Percentiles rank a stretch among this genome's conserved stretches.
These are phyloP conservation scores for Ramularia endophylla DNA, from an alignment of 2,329 filamentous ascomycete species.

Conservation along the genomic window DNA sequence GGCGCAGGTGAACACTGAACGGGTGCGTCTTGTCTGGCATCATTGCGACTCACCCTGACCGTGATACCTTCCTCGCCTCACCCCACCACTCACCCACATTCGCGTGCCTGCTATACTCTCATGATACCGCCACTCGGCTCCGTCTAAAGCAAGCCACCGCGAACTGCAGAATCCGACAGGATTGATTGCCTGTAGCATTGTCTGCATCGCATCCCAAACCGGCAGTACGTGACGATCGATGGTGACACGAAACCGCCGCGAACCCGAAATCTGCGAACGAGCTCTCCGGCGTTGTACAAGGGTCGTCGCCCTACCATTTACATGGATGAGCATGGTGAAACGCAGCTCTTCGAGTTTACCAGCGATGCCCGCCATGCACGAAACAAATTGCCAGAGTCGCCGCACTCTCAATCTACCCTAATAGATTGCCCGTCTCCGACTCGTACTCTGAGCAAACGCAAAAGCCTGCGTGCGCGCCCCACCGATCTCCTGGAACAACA, in stretches of 20 bases:
- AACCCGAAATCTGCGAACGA: slow-evolving; percentile 15
- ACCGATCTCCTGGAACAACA: slow-evolving; percentile 13
- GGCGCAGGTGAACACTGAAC: no score
- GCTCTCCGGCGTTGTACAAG: slow-evolving; percentile 16
- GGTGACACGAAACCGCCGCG: slow-evolving; percentile 7
- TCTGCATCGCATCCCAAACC: slow-evolving; percentile 1
- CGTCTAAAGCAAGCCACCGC: slow-evolving; percentile 5
- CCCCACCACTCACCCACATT: slow-evolving; percentile 1
- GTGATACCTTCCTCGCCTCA: not conserved
- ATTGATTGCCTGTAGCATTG: not conserved
- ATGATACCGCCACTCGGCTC: slow-evolving; percentile 3
- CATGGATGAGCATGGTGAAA: slow-evolving; percentile 17
- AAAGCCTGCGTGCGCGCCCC: slow-evolving; percentile 17
- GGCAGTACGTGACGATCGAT: slow-evolving; percentile 4
- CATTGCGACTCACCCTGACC: no score
- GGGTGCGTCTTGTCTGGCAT: no score
- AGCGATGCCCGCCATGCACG: slow-evolving; percentile 11
- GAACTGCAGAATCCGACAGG: not conserved
- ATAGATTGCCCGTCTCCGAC: slow-evolving; percentile 3
- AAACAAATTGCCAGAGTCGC: slow-evolving; percentile 13
- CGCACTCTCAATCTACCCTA: slow-evolving; percentile 14
- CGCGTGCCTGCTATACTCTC: slow-evolving; percentile 6
- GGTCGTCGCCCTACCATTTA: slow-evolving; percentile 10
- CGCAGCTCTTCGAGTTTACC: slow-evolving; percentile 8
- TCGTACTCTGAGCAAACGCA: slow-evolving; percentile 13